A percentile compares a stretch with the other conserved stretches of the same genome.
phyloP scores from a whole-genome alignment of 1,284 basidiomycete species.

The Coniferiporia weirii region DNA sequence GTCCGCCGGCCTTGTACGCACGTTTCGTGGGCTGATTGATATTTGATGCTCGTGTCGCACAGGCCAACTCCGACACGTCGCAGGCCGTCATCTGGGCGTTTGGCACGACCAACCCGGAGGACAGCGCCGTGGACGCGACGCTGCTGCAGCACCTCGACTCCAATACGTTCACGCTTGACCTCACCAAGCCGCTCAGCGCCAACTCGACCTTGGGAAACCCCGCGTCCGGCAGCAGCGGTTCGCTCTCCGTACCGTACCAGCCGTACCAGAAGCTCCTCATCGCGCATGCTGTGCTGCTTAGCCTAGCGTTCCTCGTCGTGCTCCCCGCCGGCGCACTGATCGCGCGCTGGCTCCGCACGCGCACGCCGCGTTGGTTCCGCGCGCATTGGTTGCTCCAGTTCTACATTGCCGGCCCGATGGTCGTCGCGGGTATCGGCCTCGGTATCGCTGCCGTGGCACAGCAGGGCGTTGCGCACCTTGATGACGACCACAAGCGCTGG shows the following conservation, averaged over 20 bases:
- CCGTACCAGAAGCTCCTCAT: slow-evolving; percentile 41
- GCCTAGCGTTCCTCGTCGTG: slow-evolving; percentile 51
- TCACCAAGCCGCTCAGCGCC: slow-evolving; percentile 32
- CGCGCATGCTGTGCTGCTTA: slow-evolving; percentile 50
- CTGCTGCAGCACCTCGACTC: slow-evolving; percentile 38
- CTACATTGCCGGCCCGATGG: slow-evolving; percentile 41
- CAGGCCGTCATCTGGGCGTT: slow-evolving; percentile 48
- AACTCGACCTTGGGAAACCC: slow-evolving; percentile 17
- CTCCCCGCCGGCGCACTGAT: slow-evolving; percentile 55
- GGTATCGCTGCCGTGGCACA: slow-evolving; percentile 43
- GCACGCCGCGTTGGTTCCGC: slow-evolving; percentile 51
- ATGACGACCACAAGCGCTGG: slow-evolving; percentile 51
- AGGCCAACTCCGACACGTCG: slow-evolving; percentile 35
- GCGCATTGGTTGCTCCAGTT: slow-evolving; percentile 48
- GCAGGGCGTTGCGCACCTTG: slow-evolving; percentile 35
- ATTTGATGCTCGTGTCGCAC: slow-evolving; percentile 1
- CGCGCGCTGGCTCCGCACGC: slow-evolving; percentile 52
- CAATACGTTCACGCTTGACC: slow-evolving; percentile 36
- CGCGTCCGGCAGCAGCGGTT: not conserved
- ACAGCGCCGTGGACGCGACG: slow-evolving; percentile 31
- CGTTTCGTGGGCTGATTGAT: not conserved
- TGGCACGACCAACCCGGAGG: slow-evolving; percentile 36
- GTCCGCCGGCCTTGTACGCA: not conserved
- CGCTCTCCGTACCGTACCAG: slow-evolving; percentile 24
- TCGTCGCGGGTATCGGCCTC: slow-evolving; percentile 46